phyloP scores from a whole-genome alignment of 495 filamentous ascomycete species.

The Staphylotrichum tortipilum region DNA sequence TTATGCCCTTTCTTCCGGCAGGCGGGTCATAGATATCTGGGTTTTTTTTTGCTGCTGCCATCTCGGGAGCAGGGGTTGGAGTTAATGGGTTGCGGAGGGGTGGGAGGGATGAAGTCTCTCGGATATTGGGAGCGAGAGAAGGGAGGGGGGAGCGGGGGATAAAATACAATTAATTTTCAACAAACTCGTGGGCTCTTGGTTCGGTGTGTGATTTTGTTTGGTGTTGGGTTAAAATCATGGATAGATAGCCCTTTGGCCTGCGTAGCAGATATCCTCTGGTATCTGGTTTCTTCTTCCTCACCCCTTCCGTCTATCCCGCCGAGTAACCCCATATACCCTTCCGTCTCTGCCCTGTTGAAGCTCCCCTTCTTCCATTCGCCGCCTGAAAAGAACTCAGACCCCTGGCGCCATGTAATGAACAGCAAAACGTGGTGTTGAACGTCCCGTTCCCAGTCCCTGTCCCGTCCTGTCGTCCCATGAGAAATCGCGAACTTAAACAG shows the following conservation, averaged over 20 bases:
- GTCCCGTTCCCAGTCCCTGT: background rate
- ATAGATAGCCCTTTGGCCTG: no score
- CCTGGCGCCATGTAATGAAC: constrained; percentile 3
- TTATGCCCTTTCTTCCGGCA: background rate
- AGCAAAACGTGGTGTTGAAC: constrained; percentile 17
- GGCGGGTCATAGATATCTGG: background rate
- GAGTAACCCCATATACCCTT: no score
- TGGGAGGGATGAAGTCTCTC: background rate
- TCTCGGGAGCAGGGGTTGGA: constrained; percentile 1
- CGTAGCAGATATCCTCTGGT: no score
- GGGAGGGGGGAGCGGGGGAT: background rate
- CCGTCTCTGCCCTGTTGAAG: constrained; percentile 9
- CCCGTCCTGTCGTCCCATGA: no score
- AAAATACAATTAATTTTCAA: constrained; percentile 12
- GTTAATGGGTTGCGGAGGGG: no score
- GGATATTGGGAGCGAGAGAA: no score
- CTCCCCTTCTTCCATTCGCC: background rate
- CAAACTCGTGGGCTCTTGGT: no score
- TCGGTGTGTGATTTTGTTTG: background rate
- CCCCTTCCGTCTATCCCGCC: no score
- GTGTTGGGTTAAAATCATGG: no score
- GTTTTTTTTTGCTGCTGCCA: background rate
- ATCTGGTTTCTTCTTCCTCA: no score
- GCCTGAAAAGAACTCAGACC: background rate
- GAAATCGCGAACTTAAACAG: no score